A percentile compares a stretch with the other conserved stretches of the same genome.
phyloP scores from a whole-genome alignment of 768 basidiomycete species.

The Termitomyces sp. region DNA sequence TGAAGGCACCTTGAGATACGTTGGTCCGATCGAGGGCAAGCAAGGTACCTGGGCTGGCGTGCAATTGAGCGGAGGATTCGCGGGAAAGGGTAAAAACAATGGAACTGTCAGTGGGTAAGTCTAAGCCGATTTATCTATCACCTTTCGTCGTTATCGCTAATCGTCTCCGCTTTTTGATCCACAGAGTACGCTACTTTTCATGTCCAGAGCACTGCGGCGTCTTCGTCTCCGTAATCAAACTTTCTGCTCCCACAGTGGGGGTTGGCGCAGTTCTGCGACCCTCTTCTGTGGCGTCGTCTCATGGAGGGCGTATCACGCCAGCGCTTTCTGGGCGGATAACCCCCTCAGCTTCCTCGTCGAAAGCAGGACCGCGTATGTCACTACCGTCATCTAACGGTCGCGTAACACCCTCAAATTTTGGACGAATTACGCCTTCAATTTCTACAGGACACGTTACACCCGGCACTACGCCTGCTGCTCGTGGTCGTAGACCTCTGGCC shows the following conservation, averaged over 20 bases:
- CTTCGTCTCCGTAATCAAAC: constrained; percentile 79
- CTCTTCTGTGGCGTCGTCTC: constrained; percentile 74
- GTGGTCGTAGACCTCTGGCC: constrained; percentile 19
- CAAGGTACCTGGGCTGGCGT: constrained; percentile 91
- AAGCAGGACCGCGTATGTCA: constrained; percentile 19
- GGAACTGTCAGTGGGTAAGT: constrained; percentile 80
- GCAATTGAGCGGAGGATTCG: constrained; percentile 78
- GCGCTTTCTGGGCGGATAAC: constrained; percentile 47
- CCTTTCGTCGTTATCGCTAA: constrained; percentile 11
- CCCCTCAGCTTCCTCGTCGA: constrained; percentile 35
- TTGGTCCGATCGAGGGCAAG: constrained; percentile 88
- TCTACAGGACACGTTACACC: constrained; percentile 32
- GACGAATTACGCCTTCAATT: constrained; percentile 44
- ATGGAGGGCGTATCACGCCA: constrained; percentile 56
- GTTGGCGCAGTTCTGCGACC: constrained; percentile 49
- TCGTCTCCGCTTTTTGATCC: neutral
- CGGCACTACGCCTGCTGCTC: constrained; percentile 30
- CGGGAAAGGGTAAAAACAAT: constrained; percentile 93
- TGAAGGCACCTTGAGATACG: constrained; percentile 75
- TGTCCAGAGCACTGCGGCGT: constrained; percentile 88
- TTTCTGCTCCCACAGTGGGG: constrained; percentile 71
- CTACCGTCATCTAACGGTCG: constrained; percentile 36
- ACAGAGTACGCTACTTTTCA: constrained; percentile 75
- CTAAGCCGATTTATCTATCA: constrained; percentile 18
- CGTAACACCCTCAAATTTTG: constrained; percentile 34